Evolutionary conservation across 768 basidiomycete genomes (phyloP).

Genomic region (Mycena floridula): DNA sequence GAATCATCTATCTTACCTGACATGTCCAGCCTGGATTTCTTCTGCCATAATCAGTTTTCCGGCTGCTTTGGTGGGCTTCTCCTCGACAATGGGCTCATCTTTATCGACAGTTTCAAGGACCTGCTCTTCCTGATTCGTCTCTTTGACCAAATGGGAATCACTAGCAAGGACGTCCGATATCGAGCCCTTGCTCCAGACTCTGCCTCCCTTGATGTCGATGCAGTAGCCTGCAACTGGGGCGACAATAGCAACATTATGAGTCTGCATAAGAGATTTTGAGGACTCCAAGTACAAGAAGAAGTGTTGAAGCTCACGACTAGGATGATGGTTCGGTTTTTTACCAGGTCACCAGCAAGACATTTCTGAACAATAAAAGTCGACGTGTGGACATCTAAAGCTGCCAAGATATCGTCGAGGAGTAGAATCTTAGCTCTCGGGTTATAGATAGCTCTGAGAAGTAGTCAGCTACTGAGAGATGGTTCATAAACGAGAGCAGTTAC

Average conservation of each 20-base stretch:
- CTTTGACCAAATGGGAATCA: background rate
- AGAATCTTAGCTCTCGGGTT: conserved; percentile 43
- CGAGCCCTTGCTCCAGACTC: conserved; percentile 32
- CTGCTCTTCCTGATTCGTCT: conserved; percentile 1
- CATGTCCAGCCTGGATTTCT: conserved; percentile 39
- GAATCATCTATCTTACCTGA: conserved; percentile 30
- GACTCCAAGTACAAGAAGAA: conserved; percentile 2
- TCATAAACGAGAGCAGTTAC: too few species aligned
- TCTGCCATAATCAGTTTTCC: conserved; percentile 43
- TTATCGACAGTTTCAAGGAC: conserved; percentile 10
- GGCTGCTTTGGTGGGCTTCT: conserved; percentile 8
- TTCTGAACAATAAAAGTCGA: conserved; percentile 44
- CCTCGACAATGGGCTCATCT: conserved; percentile 8
- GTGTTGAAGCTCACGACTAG: conserved; percentile 44
- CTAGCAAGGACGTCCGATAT: conserved; percentile 27
- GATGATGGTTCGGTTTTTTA: conserved; percentile 36
- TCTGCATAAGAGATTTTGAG: conserved; percentile 21
- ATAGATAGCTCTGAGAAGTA: conserved; percentile 63
- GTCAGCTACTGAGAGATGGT: conserved; percentile 73
- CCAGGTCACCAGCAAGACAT: conserved; percentile 33
- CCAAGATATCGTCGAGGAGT: conserved; percentile 42
- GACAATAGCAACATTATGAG: conserved; percentile 38
- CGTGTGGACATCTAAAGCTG: conserved; percentile 47
- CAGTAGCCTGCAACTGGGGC: conserved; percentile 35
- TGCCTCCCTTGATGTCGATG: conserved; percentile 36